Evolutionary conservation across 208 protist species (phyloP).

Genomic region (Acanthamoeba divionensis): DNA sequence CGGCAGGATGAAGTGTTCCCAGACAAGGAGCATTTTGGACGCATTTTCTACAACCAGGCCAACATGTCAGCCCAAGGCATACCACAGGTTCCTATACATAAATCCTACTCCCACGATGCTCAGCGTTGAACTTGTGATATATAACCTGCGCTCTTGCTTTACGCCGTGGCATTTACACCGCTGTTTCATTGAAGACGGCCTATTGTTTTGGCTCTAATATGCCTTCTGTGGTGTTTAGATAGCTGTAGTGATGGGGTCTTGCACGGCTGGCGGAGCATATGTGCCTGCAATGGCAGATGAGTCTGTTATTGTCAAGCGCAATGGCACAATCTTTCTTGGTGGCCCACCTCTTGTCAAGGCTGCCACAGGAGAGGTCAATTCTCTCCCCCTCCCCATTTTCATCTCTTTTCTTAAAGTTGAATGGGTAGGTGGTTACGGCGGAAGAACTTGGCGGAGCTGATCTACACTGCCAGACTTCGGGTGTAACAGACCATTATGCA

Average conservation of each 20-base stretch:
- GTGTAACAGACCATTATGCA: constrained; percentile 92
- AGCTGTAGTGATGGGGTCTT: constrained; percentile 96
- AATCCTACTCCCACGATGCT: neutral
- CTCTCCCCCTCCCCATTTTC: neutral
- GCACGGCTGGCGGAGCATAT: constrained; percentile 95
- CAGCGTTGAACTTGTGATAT: no score
- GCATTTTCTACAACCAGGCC: constrained; percentile 97
- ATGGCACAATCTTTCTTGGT: constrained; percentile 93
- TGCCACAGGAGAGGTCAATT: neutral
- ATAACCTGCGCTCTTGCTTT: neutral
- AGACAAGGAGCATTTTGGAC: constrained; percentile 94
- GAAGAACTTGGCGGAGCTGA: constrained; percentile 93
- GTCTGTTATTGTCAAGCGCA: constrained; percentile 90
- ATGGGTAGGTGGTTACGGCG: constrained; percentile 81
- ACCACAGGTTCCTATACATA: constrained; percentile 80
- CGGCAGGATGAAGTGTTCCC: constrained; percentile 90
- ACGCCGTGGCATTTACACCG: neutral
- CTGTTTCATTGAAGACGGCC: neutral
- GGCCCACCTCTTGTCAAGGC: constrained; percentile 88
- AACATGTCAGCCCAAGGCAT: constrained; percentile 91
- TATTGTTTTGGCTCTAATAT: neutral
- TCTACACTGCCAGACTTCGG: constrained; percentile 88
- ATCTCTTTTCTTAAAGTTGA: neutral
- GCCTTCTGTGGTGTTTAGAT: constrained; percentile 64
- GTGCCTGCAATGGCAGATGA: constrained; percentile 94